These are phyloP conservation scores for Stachybotrys chartarum DNA, from an alignment of 2,329 filamentous ascomycete genomes.

Conservation along the genomic window DNA sequence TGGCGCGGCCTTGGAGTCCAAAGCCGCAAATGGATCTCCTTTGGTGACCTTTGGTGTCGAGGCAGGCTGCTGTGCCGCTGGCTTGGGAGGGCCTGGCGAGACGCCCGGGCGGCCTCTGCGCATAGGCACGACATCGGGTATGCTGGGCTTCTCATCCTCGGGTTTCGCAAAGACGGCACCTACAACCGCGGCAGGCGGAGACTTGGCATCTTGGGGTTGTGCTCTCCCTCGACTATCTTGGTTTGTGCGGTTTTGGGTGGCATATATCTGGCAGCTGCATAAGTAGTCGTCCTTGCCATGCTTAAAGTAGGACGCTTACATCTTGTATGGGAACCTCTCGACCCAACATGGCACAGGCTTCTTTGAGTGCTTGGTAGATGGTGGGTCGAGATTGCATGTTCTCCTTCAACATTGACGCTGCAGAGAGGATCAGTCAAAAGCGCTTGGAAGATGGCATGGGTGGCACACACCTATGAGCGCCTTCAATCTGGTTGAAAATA, in stretches of 20 bases:
- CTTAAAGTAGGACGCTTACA: slow-evolving; percentile 44
- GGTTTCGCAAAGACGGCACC: slow-evolving; percentile 79
- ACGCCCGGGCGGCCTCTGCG: slow-evolving; percentile 64
- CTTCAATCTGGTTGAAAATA: slow-evolving; percentile 86
- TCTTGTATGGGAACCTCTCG: slow-evolving; percentile 83
- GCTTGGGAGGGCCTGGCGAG: slow-evolving; percentile 21
- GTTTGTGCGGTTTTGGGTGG: slow-evolving; percentile 57
- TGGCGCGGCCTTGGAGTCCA: slow-evolving; percentile 57
- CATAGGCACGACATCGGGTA: slow-evolving; percentile 93
- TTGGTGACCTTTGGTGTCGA: slow-evolving; percentile 60
- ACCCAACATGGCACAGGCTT: slow-evolving; percentile 84
- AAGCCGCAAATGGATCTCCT: slow-evolving; percentile 82
- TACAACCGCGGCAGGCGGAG: slow-evolving; percentile 53
- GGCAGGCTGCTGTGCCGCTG: slow-evolving; percentile 41
- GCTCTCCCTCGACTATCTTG: slow-evolving; percentile 42
- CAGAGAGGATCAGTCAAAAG: slow-evolving; percentile 11
- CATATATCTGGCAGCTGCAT: slow-evolving; percentile 56
- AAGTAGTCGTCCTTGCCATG: slow-evolving; percentile 1
- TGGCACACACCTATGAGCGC: slow-evolving; percentile 67
- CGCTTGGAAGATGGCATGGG: neutral
- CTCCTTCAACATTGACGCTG: slow-evolving; percentile 86
- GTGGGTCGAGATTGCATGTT: slow-evolving; percentile 73
- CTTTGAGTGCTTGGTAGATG: slow-evolving; percentile 86
- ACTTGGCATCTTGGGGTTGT: slow-evolving; percentile 44
- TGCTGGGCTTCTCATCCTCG: slow-evolving; percentile 58